Base-by-base conservation (phyloP, 345 rosid species). In the Aquilaria yunnanensis region DNA sequence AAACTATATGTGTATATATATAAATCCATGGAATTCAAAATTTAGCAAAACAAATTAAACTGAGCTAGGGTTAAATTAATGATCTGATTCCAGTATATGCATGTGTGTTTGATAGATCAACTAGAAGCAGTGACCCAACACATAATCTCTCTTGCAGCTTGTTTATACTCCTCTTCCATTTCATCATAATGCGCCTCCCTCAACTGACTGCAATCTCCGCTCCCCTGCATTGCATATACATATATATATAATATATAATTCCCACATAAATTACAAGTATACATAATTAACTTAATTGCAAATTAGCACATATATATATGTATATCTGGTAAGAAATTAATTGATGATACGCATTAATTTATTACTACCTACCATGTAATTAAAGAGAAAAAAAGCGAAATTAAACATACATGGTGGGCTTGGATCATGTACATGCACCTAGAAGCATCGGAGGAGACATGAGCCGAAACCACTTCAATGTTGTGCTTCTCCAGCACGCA, bases 111-210 rank as follows among this genome's bases (percentile, higher is more conserved):
- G 23, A 23, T 23, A 23, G 23, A 23, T 23, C 23, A 23, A 23
- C 23, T 23, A 23, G 23, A 81, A 58, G 80, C 54, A 53, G 80
- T 67, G 6, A 78, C 66, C 75, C 75, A 80, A 8, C 54, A 31
- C 73, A 74, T 74, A 49, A 85, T 77, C 83, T 87, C 94, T 30
- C 60, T 60, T 14, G 84, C 87, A 49, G 76, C 92, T 75, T 85
- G 87, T 73, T 74, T 83, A 75, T 63, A 85, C 41, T 67, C 61
- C 59, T 82, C 88, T 52, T 75, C 89, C 14, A 65, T 72, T 43
- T 79, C 60, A 54, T 75, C 60, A 55, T 67, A n/a, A 23, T 23
- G 23, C 33, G 78, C 67, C 62, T 78, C 78, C 53, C 74, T 49
- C 50, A 69, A 46, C 65, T 83, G 87, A 55, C 62, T 70, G 12